These are phyloP conservation scores for Heritiera littoralis DNA, from an alignment of 345 rosid genomes.

Conservation along the genomic window DNA sequence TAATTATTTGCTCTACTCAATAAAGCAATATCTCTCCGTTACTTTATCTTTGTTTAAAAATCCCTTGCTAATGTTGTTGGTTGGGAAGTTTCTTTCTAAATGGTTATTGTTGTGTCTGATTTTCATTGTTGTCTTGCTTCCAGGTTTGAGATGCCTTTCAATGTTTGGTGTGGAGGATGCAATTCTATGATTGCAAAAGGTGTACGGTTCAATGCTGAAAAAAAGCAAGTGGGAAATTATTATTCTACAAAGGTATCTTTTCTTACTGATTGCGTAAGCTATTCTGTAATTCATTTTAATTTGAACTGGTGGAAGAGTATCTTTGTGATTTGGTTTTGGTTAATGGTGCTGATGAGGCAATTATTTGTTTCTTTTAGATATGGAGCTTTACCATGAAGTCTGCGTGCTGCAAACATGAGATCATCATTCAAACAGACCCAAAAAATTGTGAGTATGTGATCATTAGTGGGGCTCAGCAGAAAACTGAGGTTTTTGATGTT, in stretches of 20 bases:
- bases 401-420: conserved; percentile 90
- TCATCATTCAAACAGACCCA: conserved; percentile 95
- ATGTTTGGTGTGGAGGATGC: conserved; percentile 98
- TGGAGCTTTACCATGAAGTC: conserved; percentile 98
- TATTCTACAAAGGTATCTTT: conserved; percentile 85
- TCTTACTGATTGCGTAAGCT: conserved; percentile 15
- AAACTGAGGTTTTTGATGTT: conserved; percentile 80
- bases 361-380: conserved; percentile 54
- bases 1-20: neutral
- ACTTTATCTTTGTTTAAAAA: neutral
- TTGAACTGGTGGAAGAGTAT: neutral
- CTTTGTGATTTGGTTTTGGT: neutral
- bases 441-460: conserved; percentile 90
- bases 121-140: conserved; percentile 18
- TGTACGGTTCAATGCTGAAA: conserved; percentile 95
- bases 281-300: neutral
- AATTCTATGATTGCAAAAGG: conserved; percentile 96
- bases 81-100: neutral
- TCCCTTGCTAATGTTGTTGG: neutral
- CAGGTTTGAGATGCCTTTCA: conserved; percentile 98
- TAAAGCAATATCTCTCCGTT: neutral
- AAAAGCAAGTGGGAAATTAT: conserved; percentile 98
- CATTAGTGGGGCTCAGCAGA: conserved; percentile 83
- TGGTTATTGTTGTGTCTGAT: neutral
- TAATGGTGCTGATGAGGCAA: neutral